Evolutionary conservation across 345 rosid species (phyloP), one percentile per base, ranked within the genome.

Genomic region (Salix caprea): DNA sequence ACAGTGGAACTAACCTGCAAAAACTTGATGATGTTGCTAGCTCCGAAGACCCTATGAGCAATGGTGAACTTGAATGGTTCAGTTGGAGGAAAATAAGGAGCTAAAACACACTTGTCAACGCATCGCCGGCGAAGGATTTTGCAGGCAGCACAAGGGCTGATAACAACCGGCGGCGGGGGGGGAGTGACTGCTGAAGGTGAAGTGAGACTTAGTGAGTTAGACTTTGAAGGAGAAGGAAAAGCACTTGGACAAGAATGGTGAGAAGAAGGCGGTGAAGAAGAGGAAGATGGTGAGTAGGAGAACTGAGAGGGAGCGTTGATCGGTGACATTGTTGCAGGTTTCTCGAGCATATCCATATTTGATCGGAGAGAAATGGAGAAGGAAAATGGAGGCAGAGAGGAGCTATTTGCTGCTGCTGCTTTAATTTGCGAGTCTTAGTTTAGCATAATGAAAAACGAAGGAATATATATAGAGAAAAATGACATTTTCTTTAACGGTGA

Each of bases 141-240:
- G 86, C 94, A 89, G 70, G 94, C 92, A 16, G 94, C 94, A 64
- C 94, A 90, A 7, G 94, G 94, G 81, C 90, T 89, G 8, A 87
- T 42, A 64, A 89, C 84, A n/a, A 82, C 83, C 2, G 74, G 72
- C 4, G 79, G 69, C 6, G 75, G 73, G 24, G 86, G 24, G 28
- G 80, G 64, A 1, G 84, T 23, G n/a, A 74, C 62, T n/a, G 80
- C 13, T 2, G 79, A 65, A 34, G 70, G 37, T 13, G 76, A 44
- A 9, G 77, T 42, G 30, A 71, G 61, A 19, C 66, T 32, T 2
- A 52, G 62, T 6, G 81, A 78, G 10, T 40, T 40, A 73, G 76
- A 36, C 2, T 66, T 76, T 18, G 74, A 42, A 74, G 70, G 68
- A 39, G 79, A 44, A 30, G 23, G 19, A 1, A 15, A 10, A 12